These are phyloP conservation scores for Talaromyces trachyspermus DNA, from an alignment of 495 filamentous ascomycete species.

Conservation along the genomic window DNA sequence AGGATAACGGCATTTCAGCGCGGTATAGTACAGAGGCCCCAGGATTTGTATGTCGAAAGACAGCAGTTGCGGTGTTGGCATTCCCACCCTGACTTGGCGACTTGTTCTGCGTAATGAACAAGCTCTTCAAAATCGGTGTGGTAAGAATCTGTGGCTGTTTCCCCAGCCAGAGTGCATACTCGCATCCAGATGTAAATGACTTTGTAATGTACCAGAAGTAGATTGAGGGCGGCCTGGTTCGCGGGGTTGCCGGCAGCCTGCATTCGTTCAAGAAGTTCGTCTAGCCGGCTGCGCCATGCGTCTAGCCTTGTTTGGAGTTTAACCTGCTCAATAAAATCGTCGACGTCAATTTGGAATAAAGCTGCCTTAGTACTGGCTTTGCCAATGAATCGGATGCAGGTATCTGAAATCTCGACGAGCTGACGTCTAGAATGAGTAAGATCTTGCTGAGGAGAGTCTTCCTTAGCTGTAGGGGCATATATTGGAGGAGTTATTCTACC, in stretches of 20 bases:
- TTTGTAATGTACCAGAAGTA: not conserved
- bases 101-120: not conserved
- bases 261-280: not conserved
- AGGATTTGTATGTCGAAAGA: not conserved
- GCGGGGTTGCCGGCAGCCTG: not conserved
- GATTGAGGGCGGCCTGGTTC: not conserved
- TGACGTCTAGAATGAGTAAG: not conserved
- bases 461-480: not conserved
- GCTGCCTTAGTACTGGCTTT: not conserved
- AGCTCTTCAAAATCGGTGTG: not conserved
- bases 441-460: not conserved
- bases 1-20: conserved; percentile 45
- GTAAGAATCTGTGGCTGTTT: not conserved
- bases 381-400: not conserved
- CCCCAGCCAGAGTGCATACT: not conserved
- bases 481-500: not conserved
- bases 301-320: not conserved
- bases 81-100: not conserved
- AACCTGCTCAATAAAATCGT: not conserved
- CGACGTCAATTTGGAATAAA: not conserved
- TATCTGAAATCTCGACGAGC: not conserved
- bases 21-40: conserved; percentile 41
- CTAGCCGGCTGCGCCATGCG: not conserved
- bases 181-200: not conserved
- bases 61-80: not conserved